Conservation (phyloP, 1,284 basidiomycete species). For the Moesziomyces sp. region DNA sequence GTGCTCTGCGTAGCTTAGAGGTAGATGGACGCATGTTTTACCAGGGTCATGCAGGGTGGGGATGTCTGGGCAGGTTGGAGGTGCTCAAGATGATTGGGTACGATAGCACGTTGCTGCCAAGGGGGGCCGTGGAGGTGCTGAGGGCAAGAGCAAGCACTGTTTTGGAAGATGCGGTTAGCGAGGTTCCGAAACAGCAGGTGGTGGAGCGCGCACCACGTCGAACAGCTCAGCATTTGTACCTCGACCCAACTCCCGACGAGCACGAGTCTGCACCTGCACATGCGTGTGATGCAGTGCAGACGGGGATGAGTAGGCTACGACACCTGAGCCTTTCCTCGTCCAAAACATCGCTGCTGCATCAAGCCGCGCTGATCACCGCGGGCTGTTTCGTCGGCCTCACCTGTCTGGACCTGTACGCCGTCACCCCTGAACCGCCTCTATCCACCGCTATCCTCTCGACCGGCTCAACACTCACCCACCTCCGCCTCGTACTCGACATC, state of each 20-base stretch:
- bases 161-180: too few species aligned
- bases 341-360: slow-evolving; percentile 40
- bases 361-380: slow-evolving; percentile 8
- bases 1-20: slow-evolving; percentile 15
- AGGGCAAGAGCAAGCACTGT: background rate
- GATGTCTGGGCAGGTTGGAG: slow-evolving; percentile 17
- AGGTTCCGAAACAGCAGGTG: background rate
- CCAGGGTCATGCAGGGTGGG: slow-evolving; percentile 24
- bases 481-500: slow-evolving; percentile 31
- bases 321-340: slow-evolving; percentile 32
- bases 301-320: background rate
- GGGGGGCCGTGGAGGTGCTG: slow-evolving; percentile 15
- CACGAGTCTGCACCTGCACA: too few species aligned
- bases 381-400: slow-evolving; percentile 17
- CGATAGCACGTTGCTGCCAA: slow-evolving; percentile 36
- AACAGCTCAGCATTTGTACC: slow-evolving; percentile 19
- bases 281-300: too few species aligned
- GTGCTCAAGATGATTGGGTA: slow-evolving; percentile 31
- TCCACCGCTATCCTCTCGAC: slow-evolving; percentile 5
- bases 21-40: slow-evolving; percentile 31
- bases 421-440: slow-evolving; percentile 38
- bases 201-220: background rate
- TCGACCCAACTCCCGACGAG: slow-evolving; percentile 1
- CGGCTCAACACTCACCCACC: slow-evolving; percentile 16
- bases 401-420: slow-evolving; percentile 37